phyloP scores from a whole-genome alignment of 2,329 filamentous ascomycete species.

The Botrytis deweyae region DNA sequence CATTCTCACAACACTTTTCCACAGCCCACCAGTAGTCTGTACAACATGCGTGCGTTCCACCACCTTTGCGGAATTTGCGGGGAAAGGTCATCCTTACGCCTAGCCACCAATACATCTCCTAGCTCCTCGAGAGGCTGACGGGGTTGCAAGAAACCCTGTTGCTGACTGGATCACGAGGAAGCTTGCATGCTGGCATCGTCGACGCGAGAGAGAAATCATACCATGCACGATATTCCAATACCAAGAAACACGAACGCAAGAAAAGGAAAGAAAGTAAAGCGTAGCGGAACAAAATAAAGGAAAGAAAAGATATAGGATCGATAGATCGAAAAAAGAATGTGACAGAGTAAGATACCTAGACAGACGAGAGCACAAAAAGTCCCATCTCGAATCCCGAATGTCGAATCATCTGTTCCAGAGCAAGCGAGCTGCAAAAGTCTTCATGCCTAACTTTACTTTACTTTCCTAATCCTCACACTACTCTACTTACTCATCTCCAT shows the following conservation, averaged over 20 bases:
- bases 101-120: not conserved
- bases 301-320: not conserved
- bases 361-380: not conserved
- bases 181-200: not conserved
- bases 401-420: not conserved
- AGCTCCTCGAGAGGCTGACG: not conserved
- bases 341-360: not conserved
- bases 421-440: not conserved
- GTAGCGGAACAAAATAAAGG: not conserved
- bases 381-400: not conserved
- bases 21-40: not conserved
- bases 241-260: not conserved
- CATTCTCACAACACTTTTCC: not conserved
- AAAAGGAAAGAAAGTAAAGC: not conserved
- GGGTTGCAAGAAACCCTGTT: not conserved
- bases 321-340: not conserved
- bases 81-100: conserved; percentile 4
- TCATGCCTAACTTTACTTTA: not conserved
- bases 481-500: not conserved
- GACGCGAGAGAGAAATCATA: not conserved
- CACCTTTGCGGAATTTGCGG: not conserved
- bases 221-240: not conserved
- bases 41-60: not conserved
- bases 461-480: not conserved
- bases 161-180: not conserved